Conservation (phyloP, 2,329 filamentous ascomycete species). For the Sclerotinia borealis region DNA sequence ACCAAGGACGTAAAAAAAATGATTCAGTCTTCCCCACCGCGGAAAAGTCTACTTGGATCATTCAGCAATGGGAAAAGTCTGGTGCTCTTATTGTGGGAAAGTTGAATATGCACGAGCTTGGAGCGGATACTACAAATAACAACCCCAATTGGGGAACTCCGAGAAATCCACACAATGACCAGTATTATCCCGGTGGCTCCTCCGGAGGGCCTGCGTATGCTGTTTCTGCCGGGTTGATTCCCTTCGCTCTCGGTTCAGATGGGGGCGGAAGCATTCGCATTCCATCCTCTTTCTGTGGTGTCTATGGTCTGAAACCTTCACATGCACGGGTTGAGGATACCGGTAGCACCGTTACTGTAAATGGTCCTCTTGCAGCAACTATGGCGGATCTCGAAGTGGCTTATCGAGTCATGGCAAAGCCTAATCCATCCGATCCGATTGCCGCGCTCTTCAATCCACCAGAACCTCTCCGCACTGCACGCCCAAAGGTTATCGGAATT, state of each 20-base stretch:
- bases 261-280: constrained; percentile 61
- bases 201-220: constrained; percentile 89
- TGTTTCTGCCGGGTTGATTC: constrained; percentile 57
- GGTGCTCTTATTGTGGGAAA: constrained; percentile 74
- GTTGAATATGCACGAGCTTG: constrained; percentile 78
- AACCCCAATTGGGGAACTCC: constrained; percentile 81
- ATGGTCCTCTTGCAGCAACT: constrained; percentile 69
- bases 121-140: constrained; percentile 75
- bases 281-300: constrained; percentile 31
- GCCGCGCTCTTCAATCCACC: constrained; percentile 56
- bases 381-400: constrained; percentile 73
- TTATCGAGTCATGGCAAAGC: constrained; percentile 72
- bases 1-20: constrained; percentile 66
- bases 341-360: constrained; percentile 52
- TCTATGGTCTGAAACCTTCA: constrained; percentile 75
- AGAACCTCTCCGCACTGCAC: constrained; percentile 35
- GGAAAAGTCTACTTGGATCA: constrained; percentile 66
- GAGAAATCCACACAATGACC: constrained; percentile 64
- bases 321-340: constrained; percentile 61
- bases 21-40: constrained; percentile 70
- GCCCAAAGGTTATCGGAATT: constrained; percentile 60
- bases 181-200: constrained; percentile 77
- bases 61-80: constrained; percentile 61
- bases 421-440: constrained; percentile 56
- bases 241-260: constrained; percentile 78